Conservation (phyloP, 148 eudicot species). For the Rhododendron ovatum region DNA sequence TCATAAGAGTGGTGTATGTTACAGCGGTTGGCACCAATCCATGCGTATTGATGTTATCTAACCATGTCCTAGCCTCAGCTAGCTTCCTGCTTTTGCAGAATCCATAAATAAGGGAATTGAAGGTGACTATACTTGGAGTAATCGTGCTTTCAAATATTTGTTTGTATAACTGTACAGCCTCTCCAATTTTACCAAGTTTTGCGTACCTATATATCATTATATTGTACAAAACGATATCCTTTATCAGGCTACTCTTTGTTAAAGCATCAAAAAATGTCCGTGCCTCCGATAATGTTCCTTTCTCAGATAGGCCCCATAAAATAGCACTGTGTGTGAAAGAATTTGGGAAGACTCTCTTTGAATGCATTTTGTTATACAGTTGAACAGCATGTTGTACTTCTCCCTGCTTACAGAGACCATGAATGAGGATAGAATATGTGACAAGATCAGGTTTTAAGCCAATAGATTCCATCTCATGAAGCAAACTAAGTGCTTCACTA, state of each 20-base stretch:
- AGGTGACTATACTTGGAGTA: conserved; percentile 59
- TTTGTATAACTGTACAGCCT: conserved; percentile 51
- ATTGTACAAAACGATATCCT: conserved; percentile 59
- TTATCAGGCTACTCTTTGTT: conserved; percentile 26
- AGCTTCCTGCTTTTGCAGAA: conserved; percentile 50
- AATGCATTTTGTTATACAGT: conserved; percentile 46
- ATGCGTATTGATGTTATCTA: conserved; percentile 34
- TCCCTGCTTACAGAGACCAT: conserved; percentile 68
- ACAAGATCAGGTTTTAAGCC: conserved; percentile 56
- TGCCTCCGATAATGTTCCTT: conserved; percentile 50
- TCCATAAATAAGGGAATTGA: conserved; percentile 76
- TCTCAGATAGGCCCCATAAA: conserved; percentile 48
- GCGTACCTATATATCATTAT: conserved; percentile 73
- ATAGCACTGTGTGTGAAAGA: conserved; percentile 39
- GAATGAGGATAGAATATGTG: conserved; percentile 59
- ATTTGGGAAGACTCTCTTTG: conserved; percentile 43
- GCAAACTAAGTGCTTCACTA: conserved; percentile 45
- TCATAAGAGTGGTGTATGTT: conserved; percentile 78
- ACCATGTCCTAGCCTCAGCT: conserved; percentile 50
- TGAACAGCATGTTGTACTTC: conserved; percentile 47
- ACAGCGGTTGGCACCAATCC: conserved; percentile 54
- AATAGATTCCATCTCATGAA: conserved; percentile 46
- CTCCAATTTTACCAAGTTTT: conserved; percentile 44
- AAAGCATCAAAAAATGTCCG: conserved; percentile 53
- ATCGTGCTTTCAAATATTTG: conserved; percentile 48